Percentiles rank a stretch among this genome's conserved stretches.
Conservation (phyloP, 78 protist species). For the Chrysochromulina tobinii region DNA sequence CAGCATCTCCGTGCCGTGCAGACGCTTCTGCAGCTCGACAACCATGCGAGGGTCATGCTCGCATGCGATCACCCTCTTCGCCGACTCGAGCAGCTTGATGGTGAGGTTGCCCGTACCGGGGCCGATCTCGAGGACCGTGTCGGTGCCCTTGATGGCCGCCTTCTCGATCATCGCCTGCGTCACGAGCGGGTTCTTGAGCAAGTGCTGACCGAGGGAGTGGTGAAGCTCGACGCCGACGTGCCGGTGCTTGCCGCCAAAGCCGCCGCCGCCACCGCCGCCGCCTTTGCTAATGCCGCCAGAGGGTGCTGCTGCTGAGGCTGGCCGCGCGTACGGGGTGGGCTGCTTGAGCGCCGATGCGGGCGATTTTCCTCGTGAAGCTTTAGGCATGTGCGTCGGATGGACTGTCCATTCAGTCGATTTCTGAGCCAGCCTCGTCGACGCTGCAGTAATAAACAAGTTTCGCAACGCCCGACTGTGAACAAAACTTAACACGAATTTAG, state of each 20-base stretch:
- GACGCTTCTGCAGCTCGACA: conserved; percentile 96
- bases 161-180: conserved; percentile 91
- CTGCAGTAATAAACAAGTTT: too few species aligned
- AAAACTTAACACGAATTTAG: too few species aligned
- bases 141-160: conserved; percentile 88
- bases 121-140: conserved; percentile 96
- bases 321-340: too few species aligned
- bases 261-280: neutral
- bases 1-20: conserved; percentile 68
- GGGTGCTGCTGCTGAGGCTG: too few species aligned
- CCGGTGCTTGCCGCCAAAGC: neutral
- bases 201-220: conserved; percentile 91
- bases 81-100: conserved; percentile 83
- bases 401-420: too few species aligned
- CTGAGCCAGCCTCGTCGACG: too few species aligned
- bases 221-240: conserved; percentile 7
- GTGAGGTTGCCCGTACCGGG: conserved; percentile 99
- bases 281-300: too few species aligned
- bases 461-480: too few species aligned
- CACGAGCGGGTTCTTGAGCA: conserved; percentile 93
- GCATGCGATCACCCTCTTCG: conserved; percentile 91
- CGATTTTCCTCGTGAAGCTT: too few species aligned
- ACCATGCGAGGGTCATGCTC: conserved; percentile 99
- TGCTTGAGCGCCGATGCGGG: too few species aligned
- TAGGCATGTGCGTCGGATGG: too few species aligned